phyloP scores from a whole-genome alignment of 2,329 filamentous ascomycete species.

The Monosporascus sp. region DNA sequence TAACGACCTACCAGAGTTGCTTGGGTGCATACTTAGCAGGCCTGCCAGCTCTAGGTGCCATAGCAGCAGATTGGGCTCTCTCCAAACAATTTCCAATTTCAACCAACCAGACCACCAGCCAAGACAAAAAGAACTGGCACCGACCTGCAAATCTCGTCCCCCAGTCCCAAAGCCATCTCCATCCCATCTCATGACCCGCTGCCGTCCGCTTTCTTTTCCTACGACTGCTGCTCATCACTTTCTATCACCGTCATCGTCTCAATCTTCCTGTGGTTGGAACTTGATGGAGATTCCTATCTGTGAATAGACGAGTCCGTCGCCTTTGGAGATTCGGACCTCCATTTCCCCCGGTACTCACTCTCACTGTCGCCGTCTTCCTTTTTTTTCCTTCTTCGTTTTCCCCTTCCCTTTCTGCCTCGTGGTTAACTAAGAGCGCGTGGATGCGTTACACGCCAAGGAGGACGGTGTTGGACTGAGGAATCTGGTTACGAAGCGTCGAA shows the following conservation, averaged over 20 bases:
- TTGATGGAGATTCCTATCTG: conserved; percentile 1
- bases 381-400: neutral
- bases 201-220: neutral
- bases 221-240: neutral
- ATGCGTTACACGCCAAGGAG: neutral
- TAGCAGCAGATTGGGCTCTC: too few species aligned
- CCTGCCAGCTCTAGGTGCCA: too few species aligned
- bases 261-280: neutral
- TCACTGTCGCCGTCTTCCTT: neutral
- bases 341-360: neutral
- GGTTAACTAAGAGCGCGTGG: neutral
- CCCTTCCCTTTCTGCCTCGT: neutral
- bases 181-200: neutral
- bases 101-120: neutral
- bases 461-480: neutral
- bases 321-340: neutral
- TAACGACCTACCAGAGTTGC: too few species aligned
- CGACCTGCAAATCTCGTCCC: neutral
- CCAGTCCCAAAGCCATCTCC: neutral
- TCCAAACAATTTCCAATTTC: neutral
- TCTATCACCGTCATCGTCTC: neutral
- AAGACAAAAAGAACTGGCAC: neutral
- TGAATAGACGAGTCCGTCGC: neutral
- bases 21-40: too few species aligned
- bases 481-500: neutral